Evolutionary conservation across 352 stramenopile species (phyloP).

Genomic region (Phytophthora boehmeriae): DNA sequence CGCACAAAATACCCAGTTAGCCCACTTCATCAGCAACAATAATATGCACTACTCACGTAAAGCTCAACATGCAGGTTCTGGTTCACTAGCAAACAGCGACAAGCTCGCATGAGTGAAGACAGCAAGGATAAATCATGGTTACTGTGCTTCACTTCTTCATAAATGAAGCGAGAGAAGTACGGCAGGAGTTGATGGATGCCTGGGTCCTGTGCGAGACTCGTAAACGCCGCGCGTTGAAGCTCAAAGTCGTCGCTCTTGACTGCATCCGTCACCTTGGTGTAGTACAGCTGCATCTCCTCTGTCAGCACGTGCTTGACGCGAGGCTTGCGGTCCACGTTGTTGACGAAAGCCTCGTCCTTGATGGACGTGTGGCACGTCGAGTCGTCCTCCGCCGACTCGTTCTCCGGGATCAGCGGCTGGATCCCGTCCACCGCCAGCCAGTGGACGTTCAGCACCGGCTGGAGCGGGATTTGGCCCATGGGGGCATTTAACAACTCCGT

Average conservation of each 20-base stretch:
- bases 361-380: constrained; percentile 72
- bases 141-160: constrained; percentile 88
- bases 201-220: constrained; percentile 80
- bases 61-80: constrained; percentile 92
- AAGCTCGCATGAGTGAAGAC: constrained; percentile 89
- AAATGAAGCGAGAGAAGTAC: constrained; percentile 90
- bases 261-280: constrained; percentile 85
- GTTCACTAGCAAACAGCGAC: constrained; percentile 91
- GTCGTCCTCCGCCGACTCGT: constrained; percentile 77
- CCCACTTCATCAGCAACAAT: not conserved
- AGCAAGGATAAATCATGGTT: constrained; percentile 79
- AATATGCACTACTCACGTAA: constrained; percentile 60
- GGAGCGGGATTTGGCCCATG: constrained; percentile 72
- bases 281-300: constrained; percentile 91
- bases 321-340: constrained; percentile 73
- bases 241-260: constrained; percentile 79
- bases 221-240: constrained; percentile 77
- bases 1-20: constrained; percentile 1
- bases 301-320: constrained; percentile 88
- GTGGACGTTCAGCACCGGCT: constrained; percentile 76
- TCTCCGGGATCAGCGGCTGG: constrained; percentile 84
- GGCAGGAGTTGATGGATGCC: constrained; percentile 91
- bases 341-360: constrained; percentile 78
- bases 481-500: constrained; percentile 76
- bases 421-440: constrained; percentile 87